Conservation (phyloP, 768 basidiomycete genomes). For the Mycena belliarum region DNA sequence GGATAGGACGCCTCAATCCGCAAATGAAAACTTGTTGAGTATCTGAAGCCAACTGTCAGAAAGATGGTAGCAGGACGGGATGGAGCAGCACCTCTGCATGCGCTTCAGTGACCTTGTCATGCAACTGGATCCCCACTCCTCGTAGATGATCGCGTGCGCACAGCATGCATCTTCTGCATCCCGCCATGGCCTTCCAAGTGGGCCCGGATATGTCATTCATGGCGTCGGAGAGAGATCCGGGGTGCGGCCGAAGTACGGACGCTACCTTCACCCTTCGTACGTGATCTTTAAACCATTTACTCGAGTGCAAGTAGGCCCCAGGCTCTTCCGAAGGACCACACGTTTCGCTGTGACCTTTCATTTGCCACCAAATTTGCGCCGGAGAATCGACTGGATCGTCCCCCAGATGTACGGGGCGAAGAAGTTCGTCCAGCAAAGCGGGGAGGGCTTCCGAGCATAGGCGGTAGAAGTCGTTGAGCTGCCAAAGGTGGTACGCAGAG, state of each 20-base stretch:
- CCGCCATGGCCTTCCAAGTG: background rate
- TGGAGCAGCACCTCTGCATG: background rate
- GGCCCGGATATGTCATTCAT: background rate
- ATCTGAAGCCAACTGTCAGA: background rate
- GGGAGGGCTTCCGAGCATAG: background rate
- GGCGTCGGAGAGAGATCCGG: background rate
- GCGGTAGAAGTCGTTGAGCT: background rate
- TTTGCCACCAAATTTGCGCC: background rate
- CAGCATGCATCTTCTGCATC: background rate
- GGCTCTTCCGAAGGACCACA: no score
- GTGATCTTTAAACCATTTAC: conserved; percentile 3
- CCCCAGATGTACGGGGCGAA: background rate
- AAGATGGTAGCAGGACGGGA: no score
- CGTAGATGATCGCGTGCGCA: background rate
- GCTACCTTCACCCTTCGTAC: background rate
- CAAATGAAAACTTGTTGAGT: background rate
- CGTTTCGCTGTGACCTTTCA: no score
- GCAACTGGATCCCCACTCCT: background rate
- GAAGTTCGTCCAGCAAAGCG: background rate
- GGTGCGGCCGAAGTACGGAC: background rate
- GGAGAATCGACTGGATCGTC: background rate
- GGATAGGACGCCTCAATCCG: background rate
- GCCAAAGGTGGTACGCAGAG: background rate
- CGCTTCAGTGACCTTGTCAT: background rate
- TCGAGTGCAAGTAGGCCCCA: no score